Percentiles rank a stretch among this genome's conserved stretches.
These are phyloP conservation scores for Xenoacremonium recifei DNA, from an alignment of 2,329 filamentous ascomycete species.

Conservation along the genomic window DNA sequence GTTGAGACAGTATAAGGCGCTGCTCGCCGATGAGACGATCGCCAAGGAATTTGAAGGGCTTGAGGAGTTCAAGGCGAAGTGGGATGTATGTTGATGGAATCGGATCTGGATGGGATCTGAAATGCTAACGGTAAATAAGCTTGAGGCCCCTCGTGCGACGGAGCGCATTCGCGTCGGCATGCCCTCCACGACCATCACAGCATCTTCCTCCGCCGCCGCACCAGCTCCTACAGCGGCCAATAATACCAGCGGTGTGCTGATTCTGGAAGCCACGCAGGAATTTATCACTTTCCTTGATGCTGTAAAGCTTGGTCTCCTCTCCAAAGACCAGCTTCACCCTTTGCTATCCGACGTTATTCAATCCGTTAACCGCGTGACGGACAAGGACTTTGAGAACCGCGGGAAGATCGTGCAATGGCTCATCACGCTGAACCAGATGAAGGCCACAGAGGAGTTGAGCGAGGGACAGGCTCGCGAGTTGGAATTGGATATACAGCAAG, in stretches of 20 bases:
- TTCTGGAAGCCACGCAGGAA: slow-evolving; percentile 90
- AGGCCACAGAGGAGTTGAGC: slow-evolving; percentile 84
- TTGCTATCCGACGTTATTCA: slow-evolving; percentile 94
- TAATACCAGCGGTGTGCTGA: slow-evolving; percentile 62
- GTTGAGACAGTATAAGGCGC: slow-evolving; percentile 95
- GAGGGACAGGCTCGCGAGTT: slow-evolving; percentile 87
- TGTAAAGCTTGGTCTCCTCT: slow-evolving; percentile 84
- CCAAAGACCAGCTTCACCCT: slow-evolving; percentile 95
- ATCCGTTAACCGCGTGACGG: slow-evolving; percentile 94
- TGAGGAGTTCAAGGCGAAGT: slow-evolving; percentile 86
- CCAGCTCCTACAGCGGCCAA: slow-evolving; percentile 42
- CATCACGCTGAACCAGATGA: slow-evolving; percentile 97
- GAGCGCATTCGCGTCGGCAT: slow-evolving; percentile 90
- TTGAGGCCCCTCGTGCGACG: slow-evolving; percentile 91
- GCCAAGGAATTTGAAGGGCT: slow-evolving; percentile 82
- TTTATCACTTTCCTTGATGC: slow-evolving; percentile 98
- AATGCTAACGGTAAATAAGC: slow-evolving; percentile 49
- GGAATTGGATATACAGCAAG: slow-evolving; percentile 89
- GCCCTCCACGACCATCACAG: slow-evolving; percentile 74
- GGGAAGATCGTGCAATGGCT: slow-evolving; percentile 99
- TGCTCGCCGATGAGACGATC: slow-evolving; percentile 88
- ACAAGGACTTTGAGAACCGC: slow-evolving; percentile 89
- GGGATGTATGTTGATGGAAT: slow-evolving; percentile 66
- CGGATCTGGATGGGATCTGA: neutral
- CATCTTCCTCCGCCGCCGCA: slow-evolving; percentile 46